Evolutionary conservation across 1,139 yeast species (phyloP).

Genomic region (Candida tropicalis): DNA sequence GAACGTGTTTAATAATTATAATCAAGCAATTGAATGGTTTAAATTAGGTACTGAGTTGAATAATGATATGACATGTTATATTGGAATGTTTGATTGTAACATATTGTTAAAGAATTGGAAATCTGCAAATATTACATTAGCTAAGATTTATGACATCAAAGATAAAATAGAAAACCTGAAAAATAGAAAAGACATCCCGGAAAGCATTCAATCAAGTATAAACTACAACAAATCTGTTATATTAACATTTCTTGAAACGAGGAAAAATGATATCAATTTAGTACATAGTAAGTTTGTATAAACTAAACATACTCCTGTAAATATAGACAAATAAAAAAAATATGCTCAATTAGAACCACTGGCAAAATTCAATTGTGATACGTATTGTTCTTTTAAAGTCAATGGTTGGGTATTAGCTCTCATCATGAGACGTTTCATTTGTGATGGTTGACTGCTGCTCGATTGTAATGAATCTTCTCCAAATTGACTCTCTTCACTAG

Average conservation of each 20-base stretch:
- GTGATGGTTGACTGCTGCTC: slow-evolving; percentile 4
- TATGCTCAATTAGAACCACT: neutral
- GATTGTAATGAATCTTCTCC: slow-evolving; percentile 5
- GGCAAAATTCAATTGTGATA: slow-evolving; percentile 26
- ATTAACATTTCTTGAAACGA: slow-evolving; percentile 33
- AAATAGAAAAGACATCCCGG: slow-evolving; percentile 23
- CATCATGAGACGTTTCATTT: slow-evolving; percentile 9
- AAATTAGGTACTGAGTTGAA: slow-evolving; percentile 69
- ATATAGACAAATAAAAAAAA: neutral
- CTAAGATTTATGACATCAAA: slow-evolving; percentile 30
- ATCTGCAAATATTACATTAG: slow-evolving; percentile 29
- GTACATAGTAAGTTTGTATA: slow-evolving; percentile 8
- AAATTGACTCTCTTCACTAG: slow-evolving; percentile 11
- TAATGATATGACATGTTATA: slow-evolving; percentile 60
- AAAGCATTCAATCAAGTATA: slow-evolving; percentile 27
- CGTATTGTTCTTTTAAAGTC: slow-evolving; percentile 35
- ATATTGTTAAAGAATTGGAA: slow-evolving; percentile 29
- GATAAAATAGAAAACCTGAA: slow-evolving; percentile 15
- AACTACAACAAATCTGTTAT: slow-evolving; percentile 28
- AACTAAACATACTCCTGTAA: slow-evolving; percentile 8
- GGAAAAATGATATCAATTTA: slow-evolving; percentile 22
- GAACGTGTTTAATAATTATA: slow-evolving; percentile 57
- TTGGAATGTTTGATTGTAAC: slow-evolving; percentile 73
- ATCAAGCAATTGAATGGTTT: slow-evolving; percentile 80
- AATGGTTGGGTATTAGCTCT: slow-evolving; percentile 37